Base-by-base conservation (phyloP, 208 protist genomes). In the Leishmania martiniquensis region DNA sequence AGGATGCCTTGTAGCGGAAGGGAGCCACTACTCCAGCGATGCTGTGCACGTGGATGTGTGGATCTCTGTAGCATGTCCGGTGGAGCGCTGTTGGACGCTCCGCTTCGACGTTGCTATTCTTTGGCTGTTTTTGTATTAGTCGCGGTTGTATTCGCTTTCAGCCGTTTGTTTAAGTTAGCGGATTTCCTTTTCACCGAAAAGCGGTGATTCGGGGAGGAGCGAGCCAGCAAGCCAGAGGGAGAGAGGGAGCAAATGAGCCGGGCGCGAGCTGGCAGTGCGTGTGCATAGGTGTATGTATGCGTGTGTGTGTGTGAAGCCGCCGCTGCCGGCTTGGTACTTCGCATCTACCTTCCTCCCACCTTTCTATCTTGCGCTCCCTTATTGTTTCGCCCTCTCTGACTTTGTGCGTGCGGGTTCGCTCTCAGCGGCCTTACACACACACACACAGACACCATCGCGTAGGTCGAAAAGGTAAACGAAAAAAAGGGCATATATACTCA, bases 81-180 rank as follows among this genome's bases (percentile, higher is more conserved):
- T 17, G 2, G 63, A 15, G 17, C 13, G 62, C 9, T 10, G 62
- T 7, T 67, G 34, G 62, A 25, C 25, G 3, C n/a, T 42, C 70
- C 42, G 37, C 60, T 44, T 10, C 20, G 9, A 34, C 47, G 32
- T 54, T 68, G 44, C n/a, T 29, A 12, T 44, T 4, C 29, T 49
- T 47, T 22, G 15, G 42, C 22, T 25, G 17, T 29, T 68, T 45
- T 68, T 20, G 34, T 66, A 17, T 66, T 37, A 13, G 32, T 39
- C 6, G 44, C 25, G 25, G n/a, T 29, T 75, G 45, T 22, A n/a
- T n/a, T n/a, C n/a, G n/a, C n/a, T n/a, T n/a, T n/a, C n/a, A n/a
- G n/a, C n/a, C n/a, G 42, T 45, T 25, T 82, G 51, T 66, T 57
- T 78, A 45, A 60, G 59, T 54, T 70, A 60, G 42, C 74, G 34